Percentiles rank a stretch among this genome's conserved stretches.
phyloP scores from a whole-genome alignment of 108 stramenopile species.

The Mediolabrus comicus region DNA sequence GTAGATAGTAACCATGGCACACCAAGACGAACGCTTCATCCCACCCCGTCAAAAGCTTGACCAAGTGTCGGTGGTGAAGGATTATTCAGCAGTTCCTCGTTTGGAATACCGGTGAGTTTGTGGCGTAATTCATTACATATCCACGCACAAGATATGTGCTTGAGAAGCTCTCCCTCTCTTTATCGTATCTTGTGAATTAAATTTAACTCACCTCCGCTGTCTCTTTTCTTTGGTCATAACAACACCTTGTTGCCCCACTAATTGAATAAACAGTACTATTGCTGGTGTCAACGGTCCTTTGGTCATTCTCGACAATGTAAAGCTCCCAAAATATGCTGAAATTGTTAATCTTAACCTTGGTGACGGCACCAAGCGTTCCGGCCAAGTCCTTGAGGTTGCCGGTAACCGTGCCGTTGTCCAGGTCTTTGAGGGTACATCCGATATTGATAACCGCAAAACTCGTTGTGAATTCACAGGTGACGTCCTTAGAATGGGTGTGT shows the following conservation, averaged over 20 bases:
- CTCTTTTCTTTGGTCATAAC: too few relatives aligned
- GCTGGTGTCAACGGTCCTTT: conserved; percentile 98
- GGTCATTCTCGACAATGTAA: conserved; percentile 99
- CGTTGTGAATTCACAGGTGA: conserved; percentile 98
- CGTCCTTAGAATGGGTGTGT: conserved; percentile 98
- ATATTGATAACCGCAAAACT: conserved; percentile 99
- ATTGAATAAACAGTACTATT: conserved; percentile 84
- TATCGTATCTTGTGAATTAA: neutral
- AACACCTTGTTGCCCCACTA: neutral
- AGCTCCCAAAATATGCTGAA: conserved; percentile 98
- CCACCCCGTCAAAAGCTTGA: conserved; percentile 82
- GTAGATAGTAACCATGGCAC: conserved; percentile 15
- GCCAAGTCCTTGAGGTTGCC: conserved; percentile 97
- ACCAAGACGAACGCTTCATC: conserved; percentile 75
- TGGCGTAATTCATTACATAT: neutral
- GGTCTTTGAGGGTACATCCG: conserved; percentile 99
- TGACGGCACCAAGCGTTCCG: conserved; percentile 93
- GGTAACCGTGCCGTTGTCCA: conserved; percentile 98
- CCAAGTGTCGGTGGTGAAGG: conserved; percentile 82
- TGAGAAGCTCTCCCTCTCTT: too few relatives aligned
- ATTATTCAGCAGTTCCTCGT: conserved; percentile 86
- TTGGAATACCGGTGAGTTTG: conserved; percentile 83
- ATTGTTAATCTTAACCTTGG: conserved; percentile 97
- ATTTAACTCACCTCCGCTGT: neutral
- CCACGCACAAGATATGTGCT: neutral